Evolutionary conservation across 306 rosid species (phyloP).

Genomic region (Trifolium fragiferum): DNA sequence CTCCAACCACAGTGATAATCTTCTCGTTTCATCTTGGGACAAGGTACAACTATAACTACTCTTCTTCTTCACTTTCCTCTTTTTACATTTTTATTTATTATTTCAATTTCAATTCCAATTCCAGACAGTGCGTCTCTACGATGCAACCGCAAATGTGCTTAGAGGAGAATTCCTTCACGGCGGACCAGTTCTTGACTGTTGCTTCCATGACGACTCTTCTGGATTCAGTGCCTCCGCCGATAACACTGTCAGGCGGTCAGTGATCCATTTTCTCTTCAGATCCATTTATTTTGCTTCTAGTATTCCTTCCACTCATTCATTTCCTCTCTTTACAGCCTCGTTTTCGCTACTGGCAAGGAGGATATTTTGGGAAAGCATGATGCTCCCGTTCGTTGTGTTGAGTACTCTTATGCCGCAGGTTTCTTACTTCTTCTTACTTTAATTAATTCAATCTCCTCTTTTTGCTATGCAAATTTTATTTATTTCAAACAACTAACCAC

Average conservation of each 20-base stretch:
- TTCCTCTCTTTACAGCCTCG: slow-evolving; percentile 51
- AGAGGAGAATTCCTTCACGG: slow-evolving; percentile 85
- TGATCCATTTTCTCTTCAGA: neutral
- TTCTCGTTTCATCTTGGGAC: slow-evolving; percentile 97
- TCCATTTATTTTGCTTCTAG: neutral
- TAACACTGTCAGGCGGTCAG: slow-evolving; percentile 78
- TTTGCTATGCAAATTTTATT: neutral
- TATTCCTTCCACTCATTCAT: neutral
- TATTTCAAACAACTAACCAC: neutral
- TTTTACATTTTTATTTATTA: too few species aligned
- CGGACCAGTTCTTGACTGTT: slow-evolving; percentile 89
- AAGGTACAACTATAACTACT: slow-evolving; percentile 36
- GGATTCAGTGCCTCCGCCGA: slow-evolving; percentile 87
- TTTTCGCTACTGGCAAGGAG: slow-evolving; percentile 76
- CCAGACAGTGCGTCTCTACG: slow-evolving; percentile 80
- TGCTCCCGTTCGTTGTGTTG: slow-evolving; percentile 89
- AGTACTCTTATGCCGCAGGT: slow-evolving; percentile 95
- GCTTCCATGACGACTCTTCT: slow-evolving; percentile 94
- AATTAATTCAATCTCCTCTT: too few species aligned
- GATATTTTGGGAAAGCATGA: slow-evolving; percentile 88
- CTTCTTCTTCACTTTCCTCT: too few species aligned
- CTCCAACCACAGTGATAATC: slow-evolving; percentile 86
- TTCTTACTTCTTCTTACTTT: neutral
- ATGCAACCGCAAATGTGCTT: slow-evolving; percentile 79
- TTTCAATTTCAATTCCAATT: too few species aligned